Percentiles rank a stretch among this genome's conserved stretches.
Evolutionary conservation across 345 rosid genomes (phyloP).

Genomic region (Raphanus raphanistrum): DNA sequence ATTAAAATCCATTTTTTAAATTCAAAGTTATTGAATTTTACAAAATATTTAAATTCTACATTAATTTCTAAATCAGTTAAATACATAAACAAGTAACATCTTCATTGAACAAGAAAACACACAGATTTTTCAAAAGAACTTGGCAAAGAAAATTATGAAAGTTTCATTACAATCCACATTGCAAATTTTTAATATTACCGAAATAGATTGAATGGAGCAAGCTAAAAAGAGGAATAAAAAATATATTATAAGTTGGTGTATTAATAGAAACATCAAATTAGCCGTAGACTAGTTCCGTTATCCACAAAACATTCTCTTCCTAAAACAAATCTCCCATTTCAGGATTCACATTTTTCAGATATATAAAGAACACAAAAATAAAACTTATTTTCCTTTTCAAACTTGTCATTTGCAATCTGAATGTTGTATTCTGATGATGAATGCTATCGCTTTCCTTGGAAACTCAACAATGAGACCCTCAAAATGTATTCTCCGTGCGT

Average conservation of each 20-base stretch:
- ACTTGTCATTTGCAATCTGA: not conserved
- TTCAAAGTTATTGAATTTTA: too few species aligned
- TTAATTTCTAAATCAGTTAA: not conserved
- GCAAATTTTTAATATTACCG: not conserved
- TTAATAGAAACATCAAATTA: conserved; percentile 37
- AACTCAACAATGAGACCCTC: conserved; percentile 36
- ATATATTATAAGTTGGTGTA: not conserved
- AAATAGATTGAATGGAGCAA: not conserved
- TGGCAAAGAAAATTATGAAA: not conserved
- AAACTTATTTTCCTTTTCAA: not conserved
- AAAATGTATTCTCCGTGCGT: conserved; percentile 26
- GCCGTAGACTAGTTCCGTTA: conserved; percentile 1
- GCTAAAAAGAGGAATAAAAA: not conserved
- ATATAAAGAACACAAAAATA: conserved; percentile 10
- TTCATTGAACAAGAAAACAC: conserved; percentile 1
- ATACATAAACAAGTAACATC: not conserved
- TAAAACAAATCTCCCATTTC: conserved; percentile 11
- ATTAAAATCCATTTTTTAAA: not conserved
- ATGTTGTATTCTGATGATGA: conserved; percentile 27
- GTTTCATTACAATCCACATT: not conserved
- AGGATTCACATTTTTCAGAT: conserved; percentile 7
- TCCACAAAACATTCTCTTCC: conserved; percentile 36
- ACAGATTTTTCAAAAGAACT: not conserved
- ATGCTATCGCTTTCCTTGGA: conserved; percentile 29
- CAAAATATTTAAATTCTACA: not conserved